These are phyloP conservation scores for Leucosporidium scottii DNA, from an alignment of 768 basidiomycete genomes.

Conservation along the genomic window DNA sequence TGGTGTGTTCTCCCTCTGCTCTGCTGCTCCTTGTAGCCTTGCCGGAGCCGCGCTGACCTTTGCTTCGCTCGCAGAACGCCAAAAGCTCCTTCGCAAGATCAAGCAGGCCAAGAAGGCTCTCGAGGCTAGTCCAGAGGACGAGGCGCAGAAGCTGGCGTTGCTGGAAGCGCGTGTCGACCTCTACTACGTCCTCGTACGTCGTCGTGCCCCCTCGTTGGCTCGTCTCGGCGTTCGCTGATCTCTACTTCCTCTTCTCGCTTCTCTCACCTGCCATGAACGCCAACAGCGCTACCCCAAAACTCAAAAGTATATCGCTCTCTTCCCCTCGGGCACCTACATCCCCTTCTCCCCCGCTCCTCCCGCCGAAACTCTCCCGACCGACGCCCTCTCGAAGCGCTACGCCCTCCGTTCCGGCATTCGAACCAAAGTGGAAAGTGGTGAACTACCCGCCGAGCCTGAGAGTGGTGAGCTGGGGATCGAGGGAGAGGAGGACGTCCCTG, in stretches of 20 bases:
- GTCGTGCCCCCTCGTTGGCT: background rate
- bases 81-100: constrained; percentile 75
- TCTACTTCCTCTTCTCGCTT: background rate
- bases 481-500: constrained; percentile 40
- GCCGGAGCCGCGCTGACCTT: background rate
- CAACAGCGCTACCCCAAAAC: constrained; percentile 71
- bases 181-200: constrained; percentile 74
- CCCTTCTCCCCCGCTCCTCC: constrained; percentile 1
- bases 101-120: constrained; percentile 58
- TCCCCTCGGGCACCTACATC: constrained; percentile 48
- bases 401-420: constrained; percentile 55
- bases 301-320: constrained; percentile 83
- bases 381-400: constrained; percentile 36
- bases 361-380: constrained; percentile 49
- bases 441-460: constrained; percentile 59
- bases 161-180: constrained; percentile 70
- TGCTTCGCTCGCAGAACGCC: constrained; percentile 55
- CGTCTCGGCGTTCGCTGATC: background rate
- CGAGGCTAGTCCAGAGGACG: constrained; percentile 6
- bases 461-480: constrained; percentile 41
- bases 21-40: background rate
- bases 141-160: constrained; percentile 45
- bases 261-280: background rate
- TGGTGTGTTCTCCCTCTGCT: constrained; percentile 48
- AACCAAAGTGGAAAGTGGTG: constrained; percentile 55